Base-by-base conservation (phyloP, 2,329 filamentous ascomycete genomes). In the Aspergillus carbonarius region DNA sequence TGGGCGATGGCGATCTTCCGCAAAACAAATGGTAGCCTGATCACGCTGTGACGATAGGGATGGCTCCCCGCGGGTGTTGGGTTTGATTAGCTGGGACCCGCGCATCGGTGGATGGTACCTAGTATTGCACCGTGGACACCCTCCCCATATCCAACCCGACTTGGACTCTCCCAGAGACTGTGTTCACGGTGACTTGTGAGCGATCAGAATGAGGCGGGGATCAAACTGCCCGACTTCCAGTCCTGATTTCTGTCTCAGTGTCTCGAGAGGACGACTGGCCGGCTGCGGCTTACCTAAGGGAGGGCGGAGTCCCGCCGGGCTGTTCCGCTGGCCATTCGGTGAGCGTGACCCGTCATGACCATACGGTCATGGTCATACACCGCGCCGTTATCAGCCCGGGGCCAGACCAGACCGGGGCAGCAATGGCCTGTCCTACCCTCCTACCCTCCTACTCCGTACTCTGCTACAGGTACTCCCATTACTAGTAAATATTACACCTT, bases 231-330 rank as follows among this genome's bases (percentile, higher is more conserved):
- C 5, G 23, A 23, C 23, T 23, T 23, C 23, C 7, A 32, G 30
- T 8, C 3, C 30, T 10, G 7, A 1, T 3, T 27, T 32, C 30
- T 32, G 30, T 8, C 30, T 32, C 7, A 9, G n/a, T n/a, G n/a
- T n/a, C n/a, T n/a, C n/a, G n/a, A n/a, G 30, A 32, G 25, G 39
- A 6, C 39, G 39, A 40, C 10, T 27, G 42, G n/a, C 42, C 42
- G 42, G 42, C 10, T 27, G 15, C 23, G 20, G 42, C 42, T 47
- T 47, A 47, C 42, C 42, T 37, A 51, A 48, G 23, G 44, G 17
- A 57, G 55, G 62, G 65, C 65, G 65, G 62, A 63, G 63, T 68
- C 65, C 66, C 66, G 66, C 66, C 65, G 65, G 64, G 55, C 61
- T 61, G 32, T 66, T 68, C 66, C 64, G 66, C 66, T 59, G 64